Evolutionary conservation across 2,329 filamentous ascomycete species (phyloP), one percentile per base, ranked within the genome.

Genomic region (Cucurbitaria berberidis): DNA sequence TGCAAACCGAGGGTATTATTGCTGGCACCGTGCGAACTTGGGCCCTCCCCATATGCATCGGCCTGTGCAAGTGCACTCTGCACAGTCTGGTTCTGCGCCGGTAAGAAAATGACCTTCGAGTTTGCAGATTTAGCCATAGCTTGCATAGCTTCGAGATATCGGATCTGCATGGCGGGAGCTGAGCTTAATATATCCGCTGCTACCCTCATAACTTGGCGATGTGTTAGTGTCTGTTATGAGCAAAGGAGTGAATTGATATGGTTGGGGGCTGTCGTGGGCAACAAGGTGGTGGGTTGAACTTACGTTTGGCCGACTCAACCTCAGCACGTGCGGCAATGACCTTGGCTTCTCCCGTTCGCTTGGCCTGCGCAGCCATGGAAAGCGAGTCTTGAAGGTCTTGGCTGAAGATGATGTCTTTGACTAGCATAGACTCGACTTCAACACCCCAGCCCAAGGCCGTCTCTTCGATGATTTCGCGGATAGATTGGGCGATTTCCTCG

Each of bases 391-490:
- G 95, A 39, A 99, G 84, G 65, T 98, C 95, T 72, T 91, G 87
- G 78, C 87, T 92, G 85, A 99, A 99, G 74, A 98, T 90, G 73
- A 99, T 96, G 77, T 99, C 95, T 81, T 99, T 98, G 84, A 99
- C 93, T 64, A 99, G 87, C 93, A 99, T 99, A 71, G 89, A 93
- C 82, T 98, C 95, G 53, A 98, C 95, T 72, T 91, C 87, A 7
- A 96, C 93, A 78, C 95, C 95, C 95, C 95, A 99, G 56, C 91
- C 91, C 10, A 86, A 81, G 5, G 95, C 93, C 1, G 96, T 95
- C 65, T 97, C 93, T 73, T 98, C 95, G 67, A 99, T 98, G 67
- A 98, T 98, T 77, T 97, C 93, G 59, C 91, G 88, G 59, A 98
- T 98, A 52, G 89, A 95, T 78, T 93, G 88, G 1, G 95, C 95